Evolutionary conservation across 331 rosid genomes (phyloP), one percentile per base, ranked within the genome.

Genomic region (Malus hybrid): DNA sequence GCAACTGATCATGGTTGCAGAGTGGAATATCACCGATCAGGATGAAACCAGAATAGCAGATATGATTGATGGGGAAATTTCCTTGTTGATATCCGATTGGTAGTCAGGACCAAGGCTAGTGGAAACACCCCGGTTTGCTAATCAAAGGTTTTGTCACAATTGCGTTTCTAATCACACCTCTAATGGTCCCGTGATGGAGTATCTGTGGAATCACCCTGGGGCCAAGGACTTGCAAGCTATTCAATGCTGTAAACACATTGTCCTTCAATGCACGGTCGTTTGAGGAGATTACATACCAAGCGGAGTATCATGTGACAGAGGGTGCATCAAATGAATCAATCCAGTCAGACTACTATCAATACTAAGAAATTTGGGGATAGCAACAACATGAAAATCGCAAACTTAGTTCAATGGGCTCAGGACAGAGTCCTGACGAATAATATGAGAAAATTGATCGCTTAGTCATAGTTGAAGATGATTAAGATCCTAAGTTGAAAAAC

Each of bases 1-100:
- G 96, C 99, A 24, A 81, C 96, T 5, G 99, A 94, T 24, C 84
- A 94, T 94, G 99, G 89, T 92, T 63, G 99, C 96, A 12, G 99
- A 94, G 63, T 90, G 92, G 1, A 93, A 91, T 83, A 92, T 94
- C 42, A 94, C 88, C 0, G 99, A 94, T 80, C 99, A 88, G 68
- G 95, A 92, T 75, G 97, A 85, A 63, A 90, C 84, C 63, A 76
- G 90, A 66, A 94, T 94, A 87, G 99, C 97, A 26, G 93, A 88
- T 76, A 90, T 88, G 96, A 94, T 94, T 62, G 97, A 94, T 78
- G 96, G 97, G 70, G 97, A 90, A 87, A 90, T 94, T 62, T 85
- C 91, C 81, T 85, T 90, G 50, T 80, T 94, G 84, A 95, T 91
- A 26, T 96, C 96, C 1, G 91, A 86, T 66, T 92, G 97, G 99